Base-by-base conservation (phyloP, 2,329 filamentous ascomycete genomes). In the Stemphylium lycopersici region DNA sequence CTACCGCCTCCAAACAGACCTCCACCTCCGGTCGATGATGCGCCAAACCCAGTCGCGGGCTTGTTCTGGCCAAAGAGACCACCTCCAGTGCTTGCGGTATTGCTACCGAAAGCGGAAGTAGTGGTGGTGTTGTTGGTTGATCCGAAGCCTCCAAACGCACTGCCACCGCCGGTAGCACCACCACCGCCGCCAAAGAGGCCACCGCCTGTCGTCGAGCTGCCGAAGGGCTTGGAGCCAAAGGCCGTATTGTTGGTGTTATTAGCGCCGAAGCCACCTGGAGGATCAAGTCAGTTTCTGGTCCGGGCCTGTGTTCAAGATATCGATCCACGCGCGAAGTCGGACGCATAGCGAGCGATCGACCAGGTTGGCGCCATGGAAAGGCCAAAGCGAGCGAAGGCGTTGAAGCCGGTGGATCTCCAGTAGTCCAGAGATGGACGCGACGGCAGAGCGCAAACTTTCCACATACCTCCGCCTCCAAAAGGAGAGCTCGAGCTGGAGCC, bases 381-480 rank as follows among this genome's bases (percentile, higher is more conserved):
- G n/a, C 18, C 33, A 36, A 18, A 34, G 26, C 33, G 20, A 52
- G 39, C 41, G 37, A 41, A 32, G 33, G 18, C 11, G 52, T 38
- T 29, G 34, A 33, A 43, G 37, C 32, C 29, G 40, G 39, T 3
- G 26, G 45, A 42, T 18, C 18, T 20, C 16, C 44, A 55, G 36
- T 50, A 38, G 20, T 41, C 38, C 51, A 50, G 54, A 56, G 40
- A 47, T 62, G 31, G 55, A 70, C 66, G 62, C 65, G 67, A 68
- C 48, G 49, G 53, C 56, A 61, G 69, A 65, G 68, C 70, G 70
- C 71, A 72, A 69, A 68, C 61, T 60, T 58, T 62, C 63, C 62
- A 74, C 71, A 64, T 75, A 74, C 70, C 72, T 74, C 70, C 71
- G 58, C 70, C 66, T 62, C 72, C 72, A 38, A 71, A 73, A 36